Conservation (phyloP, 2,329 filamentous ascomycete genomes). For the Penicillium sclerotiorum region DNA sequence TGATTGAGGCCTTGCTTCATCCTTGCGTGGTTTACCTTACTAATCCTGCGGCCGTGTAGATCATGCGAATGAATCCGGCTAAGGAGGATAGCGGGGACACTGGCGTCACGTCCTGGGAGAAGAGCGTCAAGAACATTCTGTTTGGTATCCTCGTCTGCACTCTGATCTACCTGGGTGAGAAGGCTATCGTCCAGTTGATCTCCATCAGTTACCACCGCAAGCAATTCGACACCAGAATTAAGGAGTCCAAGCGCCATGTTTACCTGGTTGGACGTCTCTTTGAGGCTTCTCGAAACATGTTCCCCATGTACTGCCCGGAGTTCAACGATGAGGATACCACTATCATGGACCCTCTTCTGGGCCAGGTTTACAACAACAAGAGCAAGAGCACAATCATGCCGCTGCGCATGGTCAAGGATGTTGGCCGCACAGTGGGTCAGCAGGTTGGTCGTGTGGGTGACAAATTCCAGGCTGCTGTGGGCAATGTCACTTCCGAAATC, state of each 20-base stretch:
- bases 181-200: slow-evolving; percentile 65
- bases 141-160: slow-evolving; percentile 60
- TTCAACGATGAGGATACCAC: slow-evolving; percentile 90
- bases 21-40: not conserved
- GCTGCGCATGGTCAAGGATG: slow-evolving; percentile 67
- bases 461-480: slow-evolving; percentile 90
- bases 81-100: slow-evolving; percentile 36
- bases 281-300: slow-evolving; percentile 83
- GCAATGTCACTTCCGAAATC: slow-evolving; percentile 90
- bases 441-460: slow-evolving; percentile 82
- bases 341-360: slow-evolving; percentile 80
- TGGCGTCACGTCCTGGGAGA: slow-evolving; percentile 52
- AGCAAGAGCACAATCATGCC: slow-evolving; percentile 66
- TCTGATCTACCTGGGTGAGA: slow-evolving; percentile 61
- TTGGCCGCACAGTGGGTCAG: slow-evolving; percentile 63
- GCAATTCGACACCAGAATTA: slow-evolving; percentile 71
- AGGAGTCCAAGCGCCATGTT: slow-evolving; percentile 85
- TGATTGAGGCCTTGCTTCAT: too few species aligned
- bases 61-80: slow-evolving; percentile 49
- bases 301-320: slow-evolving; percentile 88
- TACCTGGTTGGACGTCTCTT: slow-evolving; percentile 81
- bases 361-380: slow-evolving; percentile 61
- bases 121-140: slow-evolving; percentile 60
- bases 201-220: slow-evolving; percentile 70
- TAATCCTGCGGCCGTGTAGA: slow-evolving; percentile 20